Base-by-base conservation (phyloP, 148 eudicot genomes). In the Fagopyrum homotropicum region DNA sequence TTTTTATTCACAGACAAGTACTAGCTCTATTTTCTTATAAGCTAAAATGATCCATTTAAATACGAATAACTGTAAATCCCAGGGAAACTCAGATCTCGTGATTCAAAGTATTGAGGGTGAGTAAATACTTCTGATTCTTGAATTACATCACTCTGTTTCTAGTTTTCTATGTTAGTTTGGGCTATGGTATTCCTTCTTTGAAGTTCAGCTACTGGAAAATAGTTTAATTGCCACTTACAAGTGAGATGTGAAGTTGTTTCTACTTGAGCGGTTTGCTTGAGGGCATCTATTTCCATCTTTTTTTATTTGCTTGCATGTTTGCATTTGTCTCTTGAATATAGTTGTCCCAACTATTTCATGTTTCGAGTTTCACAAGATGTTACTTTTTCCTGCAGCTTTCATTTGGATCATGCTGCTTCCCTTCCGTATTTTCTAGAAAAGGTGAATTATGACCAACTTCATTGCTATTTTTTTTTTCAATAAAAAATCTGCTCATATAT, bases 341-440 rank as follows among this genome's bases (percentile, higher is more conserved):
- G 2, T 66, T 66, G 19, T 40, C 35, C 46, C 19, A 66, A 10
- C 6, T 35, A 40, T 66, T 43, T n/a, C 46, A 66, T 40, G 8
- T 40, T 40, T 66, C 30, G 19, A 19, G 47, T 40, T 61, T 48
- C 49, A 40, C 26, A 9, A 9, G 22, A 7, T 73, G 43, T 51
- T 81, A 63, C 66, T 40, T 74, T 47, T 26, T 60, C 83, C 35
- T 19, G 87, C 96, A 91, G 98, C 81, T 94, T 94, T 90, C 98
- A 94, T 81, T 85, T 94, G 88, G 98, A 91, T 86, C 98, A 94
- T 88, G 97, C 98, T 82, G 98, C 98, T 72, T 94, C 98, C 49
- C 96, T 94, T 77, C 98, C 98, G 63, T 94, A 94, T 81, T 90
- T 94, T 76, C 78, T 94, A 81, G 98, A 91, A 76, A 94, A 91